Evolutionary conservation across 2,329 filamentous ascomycete species (phyloP).

Genomic region (Ascochyta pisi): DNA sequence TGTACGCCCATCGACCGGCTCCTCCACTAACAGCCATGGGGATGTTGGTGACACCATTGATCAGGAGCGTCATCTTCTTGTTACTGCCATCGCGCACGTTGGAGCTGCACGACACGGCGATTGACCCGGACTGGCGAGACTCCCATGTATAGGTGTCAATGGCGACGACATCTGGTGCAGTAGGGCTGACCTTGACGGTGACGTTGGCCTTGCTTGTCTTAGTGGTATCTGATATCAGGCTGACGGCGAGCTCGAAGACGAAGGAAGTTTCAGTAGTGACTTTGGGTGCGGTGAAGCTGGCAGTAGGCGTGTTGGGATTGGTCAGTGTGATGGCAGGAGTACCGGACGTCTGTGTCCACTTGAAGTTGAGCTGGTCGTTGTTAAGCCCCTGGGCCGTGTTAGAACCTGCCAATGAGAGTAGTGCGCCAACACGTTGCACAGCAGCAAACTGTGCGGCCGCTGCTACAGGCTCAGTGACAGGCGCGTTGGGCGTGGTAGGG

Average conservation of each 20-base stretch:
- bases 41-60: slow-evolving; percentile 32
- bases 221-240: slow-evolving; percentile 32
- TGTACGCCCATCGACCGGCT: slow-evolving; percentile 40
- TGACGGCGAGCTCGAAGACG: slow-evolving; percentile 40
- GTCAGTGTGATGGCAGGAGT: slow-evolving; percentile 27
- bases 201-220: slow-evolving; percentile 35
- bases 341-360: slow-evolving; percentile 41
- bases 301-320: slow-evolving; percentile 27
- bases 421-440: slow-evolving; percentile 39
- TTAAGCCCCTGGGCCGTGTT: slow-evolving; percentile 34
- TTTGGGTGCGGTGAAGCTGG: slow-evolving; percentile 33
- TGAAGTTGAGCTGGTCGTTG: slow-evolving; percentile 37
- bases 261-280: slow-evolving; percentile 31
- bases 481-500: slow-evolving; percentile 1
- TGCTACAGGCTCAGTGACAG: slow-evolving; percentile 23
- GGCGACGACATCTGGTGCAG: slow-evolving; percentile 35
- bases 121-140: slow-evolving; percentile 37
- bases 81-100: slow-evolving; percentile 45
- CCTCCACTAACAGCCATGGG: slow-evolving; percentile 30
- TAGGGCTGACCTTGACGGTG: slow-evolving; percentile 36
- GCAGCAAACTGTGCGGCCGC: slow-evolving; percentile 29
- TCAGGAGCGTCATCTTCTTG: slow-evolving; percentile 37
- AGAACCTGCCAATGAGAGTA: slow-evolving; percentile 37
- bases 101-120: slow-evolving; percentile 42
- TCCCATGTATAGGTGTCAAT: slow-evolving; percentile 46